phyloP scores from a whole-genome alignment of 768 basidiomycete genomes.

The Lentinula raphanica region DNA sequence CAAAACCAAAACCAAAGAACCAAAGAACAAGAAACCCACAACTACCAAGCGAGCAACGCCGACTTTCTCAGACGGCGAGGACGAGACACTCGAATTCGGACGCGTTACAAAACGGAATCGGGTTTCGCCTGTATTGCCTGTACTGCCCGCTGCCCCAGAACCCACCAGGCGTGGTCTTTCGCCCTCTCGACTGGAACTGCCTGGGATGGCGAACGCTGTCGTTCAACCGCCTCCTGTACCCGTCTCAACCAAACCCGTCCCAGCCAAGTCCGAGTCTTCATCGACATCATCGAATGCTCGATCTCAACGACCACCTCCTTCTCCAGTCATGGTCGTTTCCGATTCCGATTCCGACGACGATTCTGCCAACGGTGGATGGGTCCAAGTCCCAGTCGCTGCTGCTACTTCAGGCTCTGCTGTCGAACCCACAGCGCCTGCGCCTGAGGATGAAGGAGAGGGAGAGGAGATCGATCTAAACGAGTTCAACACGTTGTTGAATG shows the following conservation, averaged over 20 bases:
- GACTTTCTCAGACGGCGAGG: conserved; percentile 30
- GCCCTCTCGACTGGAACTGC: conserved; percentile 14
- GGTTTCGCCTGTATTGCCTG: conserved; percentile 19
- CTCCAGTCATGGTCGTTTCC: conserved; percentile 17
- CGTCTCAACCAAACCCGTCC: neutral
- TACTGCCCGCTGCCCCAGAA: conserved; percentile 26
- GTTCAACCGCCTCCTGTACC: conserved; percentile 16
- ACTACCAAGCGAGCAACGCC: conserved; percentile 20
- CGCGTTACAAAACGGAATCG: conserved; percentile 30
- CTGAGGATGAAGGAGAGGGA: conserved; percentile 10
- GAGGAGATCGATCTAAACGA: conserved; percentile 34
- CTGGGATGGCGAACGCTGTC: conserved; percentile 10
- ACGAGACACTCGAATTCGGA: conserved; percentile 46
- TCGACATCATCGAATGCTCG: conserved; percentile 3
- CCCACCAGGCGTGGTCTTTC: conserved; percentile 25
- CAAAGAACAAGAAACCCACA: conserved; percentile 13
- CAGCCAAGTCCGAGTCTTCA: neutral
- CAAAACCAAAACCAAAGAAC: conserved; percentile 9
- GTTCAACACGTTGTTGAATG: conserved; percentile 34
- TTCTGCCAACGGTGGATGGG: conserved; percentile 48
- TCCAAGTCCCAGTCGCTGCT: no score
- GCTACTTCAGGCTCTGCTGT: conserved; percentile 15
- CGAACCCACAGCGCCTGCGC: conserved; percentile 12
- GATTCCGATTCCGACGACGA: conserved; percentile 36
- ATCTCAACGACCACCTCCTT: conserved; percentile 13